Percentiles rank a stretch among this genome's conserved stretches.
phyloP scores from a whole-genome alignment of 176 grass and related monocot species.

The Ananas comosus region DNA sequence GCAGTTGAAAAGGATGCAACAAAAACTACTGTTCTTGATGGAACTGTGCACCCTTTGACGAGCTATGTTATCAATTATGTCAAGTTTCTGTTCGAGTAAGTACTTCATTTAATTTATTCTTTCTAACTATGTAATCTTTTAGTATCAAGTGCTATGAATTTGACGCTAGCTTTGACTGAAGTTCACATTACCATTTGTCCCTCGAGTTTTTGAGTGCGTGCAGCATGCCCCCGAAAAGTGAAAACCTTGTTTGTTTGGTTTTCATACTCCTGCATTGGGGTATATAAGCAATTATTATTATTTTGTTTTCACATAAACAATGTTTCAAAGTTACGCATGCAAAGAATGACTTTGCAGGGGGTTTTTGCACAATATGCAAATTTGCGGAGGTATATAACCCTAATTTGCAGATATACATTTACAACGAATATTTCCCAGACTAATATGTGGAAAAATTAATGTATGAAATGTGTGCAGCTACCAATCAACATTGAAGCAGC shows the following conservation, averaged over 20 bases:
- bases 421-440: background rate
- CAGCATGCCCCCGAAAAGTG: too few species aligned
- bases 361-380: background rate
- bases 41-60: slow-evolving; percentile 91
- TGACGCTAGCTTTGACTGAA: background rate
- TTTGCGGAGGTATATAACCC: background rate
- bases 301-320: too few species aligned
- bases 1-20: slow-evolving; percentile 93
- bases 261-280: too few species aligned
- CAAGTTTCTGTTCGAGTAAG: slow-evolving; percentile 96
- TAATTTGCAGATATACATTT: background rate
- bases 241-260: too few species aligned
- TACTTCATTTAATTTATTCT: slow-evolving; percentile 5
- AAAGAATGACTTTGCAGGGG: too few species aligned
- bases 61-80: slow-evolving; percentile 97
- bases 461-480: slow-evolving; percentile 44
- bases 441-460: slow-evolving; percentile 11
- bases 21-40: slow-evolving; percentile 81
- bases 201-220: too few species aligned
- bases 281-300: too few species aligned
- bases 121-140: background rate
- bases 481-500: slow-evolving; percentile 85
- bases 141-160: background rate
- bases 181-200: background rate
- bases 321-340: too few species aligned